Evolutionary conservation across 129 eudicot species (phyloP).

Genomic region (Arctium minus): DNA sequence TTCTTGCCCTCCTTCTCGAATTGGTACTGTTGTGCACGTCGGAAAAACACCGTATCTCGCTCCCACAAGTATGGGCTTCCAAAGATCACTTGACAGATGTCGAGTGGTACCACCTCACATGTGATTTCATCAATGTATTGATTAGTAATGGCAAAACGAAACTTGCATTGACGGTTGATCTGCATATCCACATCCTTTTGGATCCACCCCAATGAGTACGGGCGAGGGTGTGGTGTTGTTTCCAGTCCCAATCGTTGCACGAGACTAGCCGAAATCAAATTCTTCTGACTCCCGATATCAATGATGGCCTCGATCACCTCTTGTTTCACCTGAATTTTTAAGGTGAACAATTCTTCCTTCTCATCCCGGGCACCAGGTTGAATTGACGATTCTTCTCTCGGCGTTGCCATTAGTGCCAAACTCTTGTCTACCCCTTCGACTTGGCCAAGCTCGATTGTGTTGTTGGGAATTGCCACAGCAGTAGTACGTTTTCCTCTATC

Average conservation of each 20-base stretch:
- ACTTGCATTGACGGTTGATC: constrained; percentile 16
- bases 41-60: constrained; percentile 2
- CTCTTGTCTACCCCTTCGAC: background rate
- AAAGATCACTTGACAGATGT: constrained; percentile 19
- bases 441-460: background rate
- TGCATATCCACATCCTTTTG: constrained; percentile 3
- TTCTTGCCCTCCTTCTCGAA: constrained; percentile 6
- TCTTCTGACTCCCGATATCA: constrained; percentile 17
- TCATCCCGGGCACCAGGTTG: background rate
- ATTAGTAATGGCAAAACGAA: constrained; percentile 6
- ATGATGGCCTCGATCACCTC: constrained; percentile 15
- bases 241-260: constrained; percentile 16
- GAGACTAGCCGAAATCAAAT: constrained; percentile 8
- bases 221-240: constrained; percentile 4
- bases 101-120: constrained; percentile 17
- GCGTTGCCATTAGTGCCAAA: background rate
- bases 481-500: background rate
- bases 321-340: constrained; percentile 11
- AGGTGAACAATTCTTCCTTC: constrained; percentile 2
- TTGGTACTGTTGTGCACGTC: constrained; percentile 9
- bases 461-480: background rate
- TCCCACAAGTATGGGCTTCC: constrained; percentile 24
- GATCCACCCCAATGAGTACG: constrained; percentile 23
- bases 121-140: constrained; percentile 18
- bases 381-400: background rate